phyloP scores from a whole-genome alignment of 164 flowering plant species.

The Buxus sempervirens region DNA sequence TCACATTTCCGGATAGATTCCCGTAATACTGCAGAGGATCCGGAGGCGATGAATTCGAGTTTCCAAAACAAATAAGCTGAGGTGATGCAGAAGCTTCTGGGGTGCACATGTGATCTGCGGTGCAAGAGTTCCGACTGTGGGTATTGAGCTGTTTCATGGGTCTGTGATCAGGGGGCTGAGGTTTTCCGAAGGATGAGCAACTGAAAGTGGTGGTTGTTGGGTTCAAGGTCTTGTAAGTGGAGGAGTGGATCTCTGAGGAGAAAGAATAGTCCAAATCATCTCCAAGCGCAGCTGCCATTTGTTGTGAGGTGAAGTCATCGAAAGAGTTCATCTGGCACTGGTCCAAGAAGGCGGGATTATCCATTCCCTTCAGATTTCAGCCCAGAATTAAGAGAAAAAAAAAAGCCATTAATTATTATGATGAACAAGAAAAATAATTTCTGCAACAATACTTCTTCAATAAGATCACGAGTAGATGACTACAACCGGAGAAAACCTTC shows the following conservation, averaged over 20 bases:
- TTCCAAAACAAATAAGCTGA: slow-evolving; percentile 25
- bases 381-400: no score
- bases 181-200: slow-evolving; percentile 20
- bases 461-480: no score
- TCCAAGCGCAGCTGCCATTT: slow-evolving; percentile 42
- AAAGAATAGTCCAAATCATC: slow-evolving; percentile 26
- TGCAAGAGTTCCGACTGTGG: slow-evolving; percentile 41
- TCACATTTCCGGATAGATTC: slow-evolving; percentile 26
- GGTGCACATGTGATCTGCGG: slow-evolving; percentile 18
- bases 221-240: slow-evolving; percentile 24
- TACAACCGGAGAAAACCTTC: background rate
- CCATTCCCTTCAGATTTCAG: slow-evolving; percentile 46
- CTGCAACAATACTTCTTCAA: background rate
- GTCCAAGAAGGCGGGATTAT: slow-evolving; percentile 35
- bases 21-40: slow-evolving; percentile 5
- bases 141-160: slow-evolving; percentile 48
- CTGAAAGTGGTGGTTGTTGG: slow-evolving; percentile 14
- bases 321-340: slow-evolving; percentile 40
- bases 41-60: slow-evolving; percentile 16
- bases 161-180: slow-evolving; percentile 21
- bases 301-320: slow-evolving; percentile 40
- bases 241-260: slow-evolving; percentile 17
- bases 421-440: background rate
- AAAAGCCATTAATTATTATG: background rate
- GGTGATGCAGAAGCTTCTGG: slow-evolving; percentile 31